Evolutionary conservation across 768 basidiomycete genomes (phyloP), one percentile per base, ranked within the genome.

Genomic region (Clavulina sp.): DNA sequence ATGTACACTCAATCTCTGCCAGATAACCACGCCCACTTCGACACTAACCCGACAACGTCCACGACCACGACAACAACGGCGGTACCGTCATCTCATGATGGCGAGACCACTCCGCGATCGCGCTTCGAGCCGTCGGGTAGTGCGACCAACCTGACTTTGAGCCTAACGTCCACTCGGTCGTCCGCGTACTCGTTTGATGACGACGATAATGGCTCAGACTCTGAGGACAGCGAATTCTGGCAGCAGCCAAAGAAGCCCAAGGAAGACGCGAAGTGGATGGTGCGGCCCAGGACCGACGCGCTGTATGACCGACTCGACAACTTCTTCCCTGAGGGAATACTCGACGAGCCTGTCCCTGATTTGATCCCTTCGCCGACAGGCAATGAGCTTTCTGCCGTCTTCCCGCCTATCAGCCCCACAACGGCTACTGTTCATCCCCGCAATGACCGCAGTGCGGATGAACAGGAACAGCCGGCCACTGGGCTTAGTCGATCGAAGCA

Each of bases 321-420:
- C 55, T 96, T 87, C 70, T 99, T 99, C 73, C 92, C 93, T 0
- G 81, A 84, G 57, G 86, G 95, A 61, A 91, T 96, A 60, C 76
- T 97, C 46, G 95, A 97, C 64, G 84, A 89, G 61, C 91, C 92
- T 1, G 82, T 97, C 57, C 84, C 96, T 50, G 93, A 97, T 58
- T 78, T 81, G 30, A 74, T 72, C 36, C 53, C 57, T 7, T 85
- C 84, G 2, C 84, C 87, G 1, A 83, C 80, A 2, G 63, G 73
- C 23, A 69, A 68, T 5, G 84, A 85, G 24, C 57, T 61, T 9
- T 46, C 43, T 9, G 13, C 43, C 13, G 68, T 72, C 6, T 16
- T 16, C 43, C 43, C 13, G 9, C 43, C 43, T 13, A 38, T 38
- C 36, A 21, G 36, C 13, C n/a, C n/a, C n/a, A n/a, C n/a, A n/a